Base-by-base conservation (phyloP, 345 rosid species). In the Eucalyptus regnans region DNA sequence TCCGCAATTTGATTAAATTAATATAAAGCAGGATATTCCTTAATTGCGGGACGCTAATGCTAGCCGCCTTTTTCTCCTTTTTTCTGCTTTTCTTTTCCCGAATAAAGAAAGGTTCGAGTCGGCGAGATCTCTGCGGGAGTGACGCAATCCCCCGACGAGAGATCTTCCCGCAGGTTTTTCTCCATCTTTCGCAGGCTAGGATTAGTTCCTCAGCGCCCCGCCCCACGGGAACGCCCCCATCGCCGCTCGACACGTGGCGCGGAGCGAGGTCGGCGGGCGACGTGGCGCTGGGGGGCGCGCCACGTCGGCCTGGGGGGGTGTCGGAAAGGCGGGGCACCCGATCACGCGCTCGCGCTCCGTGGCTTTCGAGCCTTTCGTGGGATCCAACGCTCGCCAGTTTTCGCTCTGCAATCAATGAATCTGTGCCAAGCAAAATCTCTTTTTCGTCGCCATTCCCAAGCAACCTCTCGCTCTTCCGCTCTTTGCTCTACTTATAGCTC, bases 401-500 rank as follows among this genome's bases (percentile, higher is more conserved):
- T 7, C 29, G 8, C 29, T 0, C 25, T 2, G 83, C 29, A 76
- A 43, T 41, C 27, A 71, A 37, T 10, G 83, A 71, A 71, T n/a
- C 76, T n/a, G 76, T 15, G 16, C 76, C 76, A 23, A 0, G 15
- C 68, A 29, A 13, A n/a, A n/a, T n/a, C 41, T 64, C 76, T 64
- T n/a, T 64, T 64, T n/a, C 8, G 76, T 64, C 20, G 17, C 20
- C 76, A 64, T 64, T 64, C 41, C 76, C 76, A 64, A 64, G 76
- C 76, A 64, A 64, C 80, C 89, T 83, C 89, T 79, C 62, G n/a
- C 86, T 29, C 68, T 44, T 49, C 87, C 13, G 66, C 68, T 10
- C 49, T 41, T 17, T 22, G 20, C 48, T 31, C 37, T 41, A 29
- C 52, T n/a, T 23, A 46, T 52, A 66, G 80, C 43, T 52, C 5